These are phyloP conservation scores for Cordyceps militaris DNA, from an alignment of 2,329 filamentous ascomycete species.

Conservation along the genomic window DNA sequence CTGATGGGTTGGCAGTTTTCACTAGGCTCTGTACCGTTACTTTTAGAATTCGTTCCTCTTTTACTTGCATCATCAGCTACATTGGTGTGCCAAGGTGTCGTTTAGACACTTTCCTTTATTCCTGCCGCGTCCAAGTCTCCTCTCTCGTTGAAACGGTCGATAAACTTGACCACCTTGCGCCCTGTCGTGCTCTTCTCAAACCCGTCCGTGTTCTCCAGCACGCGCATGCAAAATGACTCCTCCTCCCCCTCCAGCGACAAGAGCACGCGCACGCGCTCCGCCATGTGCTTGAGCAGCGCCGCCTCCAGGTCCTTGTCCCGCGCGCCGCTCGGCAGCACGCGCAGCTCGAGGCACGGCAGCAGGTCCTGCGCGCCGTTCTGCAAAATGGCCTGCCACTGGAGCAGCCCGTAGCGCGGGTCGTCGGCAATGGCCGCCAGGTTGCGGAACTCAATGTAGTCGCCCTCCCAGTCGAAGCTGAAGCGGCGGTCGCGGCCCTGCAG, in stretches of 20 bases:
- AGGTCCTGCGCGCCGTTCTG: not conserved
- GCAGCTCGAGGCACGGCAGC: constrained; percentile 14
- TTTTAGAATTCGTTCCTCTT: too few species aligned
- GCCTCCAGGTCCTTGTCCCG: constrained; percentile 1
- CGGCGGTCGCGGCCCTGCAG: constrained; percentile 34
- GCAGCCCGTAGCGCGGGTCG: constrained; percentile 21
- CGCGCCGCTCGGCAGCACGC: not conserved
- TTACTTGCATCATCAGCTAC: not conserved
- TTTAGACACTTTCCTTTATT: too few species aligned
- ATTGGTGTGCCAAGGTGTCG: too few species aligned
- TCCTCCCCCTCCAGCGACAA: constrained; percentile 20
- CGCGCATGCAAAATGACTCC: constrained; percentile 26
- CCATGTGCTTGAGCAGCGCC: constrained; percentile 16
- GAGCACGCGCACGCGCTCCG: constrained; percentile 19
- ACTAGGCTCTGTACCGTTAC: not conserved
- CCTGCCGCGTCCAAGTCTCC: not conserved
- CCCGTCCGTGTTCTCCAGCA: constrained; percentile 28
- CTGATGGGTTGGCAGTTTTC: not conserved
- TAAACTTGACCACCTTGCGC: constrained; percentile 22
- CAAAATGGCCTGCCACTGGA: constrained; percentile 38
- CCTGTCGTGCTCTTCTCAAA: constrained; percentile 22
- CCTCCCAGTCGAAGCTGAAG: constrained; percentile 37
- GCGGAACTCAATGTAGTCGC: constrained; percentile 31
- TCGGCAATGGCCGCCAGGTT: constrained; percentile 21
- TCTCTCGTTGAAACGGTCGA: constrained; percentile 5